Evolutionary conservation across 176 grass and related monocot species (phyloP).

Genomic region (Eleusine indica): DNA sequence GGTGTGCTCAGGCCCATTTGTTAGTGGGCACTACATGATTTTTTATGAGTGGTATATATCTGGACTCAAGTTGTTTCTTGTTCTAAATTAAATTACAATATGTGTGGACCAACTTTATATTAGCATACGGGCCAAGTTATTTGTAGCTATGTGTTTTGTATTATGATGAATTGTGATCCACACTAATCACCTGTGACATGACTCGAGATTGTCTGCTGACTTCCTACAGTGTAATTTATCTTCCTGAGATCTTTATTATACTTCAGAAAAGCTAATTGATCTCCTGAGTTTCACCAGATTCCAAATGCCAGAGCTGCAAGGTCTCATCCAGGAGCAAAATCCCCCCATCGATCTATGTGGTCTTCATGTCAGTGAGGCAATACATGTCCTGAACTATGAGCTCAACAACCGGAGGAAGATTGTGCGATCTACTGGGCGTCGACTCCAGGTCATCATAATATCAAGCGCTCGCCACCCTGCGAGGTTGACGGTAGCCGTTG

Average conservation of each 20-base stretch:
- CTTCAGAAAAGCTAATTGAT: slow-evolving; percentile 14
- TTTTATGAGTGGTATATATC: background rate
- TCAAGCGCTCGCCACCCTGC: slow-evolving; percentile 52
- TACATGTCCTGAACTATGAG: slow-evolving; percentile 78
- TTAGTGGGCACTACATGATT: background rate
- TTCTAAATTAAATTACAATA: slow-evolving; percentile 9
- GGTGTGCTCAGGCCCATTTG: background rate
- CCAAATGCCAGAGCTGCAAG: slow-evolving; percentile 60
- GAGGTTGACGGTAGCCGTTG: slow-evolving; percentile 59
- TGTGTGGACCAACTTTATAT: background rate
- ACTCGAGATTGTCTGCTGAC: background rate
- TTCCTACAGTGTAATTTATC: slow-evolving; percentile 3
- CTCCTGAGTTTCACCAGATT: slow-evolving; percentile 45
- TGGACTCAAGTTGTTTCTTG: slow-evolving; percentile 11
- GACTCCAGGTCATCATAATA: slow-evolving; percentile 66
- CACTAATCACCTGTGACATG: background rate
- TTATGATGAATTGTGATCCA: background rate
- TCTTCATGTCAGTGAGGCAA: slow-evolving; percentile 67
- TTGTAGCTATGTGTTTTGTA: background rate
- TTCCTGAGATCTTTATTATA: slow-evolving; percentile 11
- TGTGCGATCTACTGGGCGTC: slow-evolving; percentile 56
- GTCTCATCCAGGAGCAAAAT: slow-evolving; percentile 67
- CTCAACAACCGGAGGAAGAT: slow-evolving; percentile 71
- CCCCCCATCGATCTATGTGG: slow-evolving; percentile 72
- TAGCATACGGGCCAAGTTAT: slow-evolving; percentile 8